Base-by-base conservation (phyloP, 352 stramenopile species). In the Phytophthora sp. region DNA sequence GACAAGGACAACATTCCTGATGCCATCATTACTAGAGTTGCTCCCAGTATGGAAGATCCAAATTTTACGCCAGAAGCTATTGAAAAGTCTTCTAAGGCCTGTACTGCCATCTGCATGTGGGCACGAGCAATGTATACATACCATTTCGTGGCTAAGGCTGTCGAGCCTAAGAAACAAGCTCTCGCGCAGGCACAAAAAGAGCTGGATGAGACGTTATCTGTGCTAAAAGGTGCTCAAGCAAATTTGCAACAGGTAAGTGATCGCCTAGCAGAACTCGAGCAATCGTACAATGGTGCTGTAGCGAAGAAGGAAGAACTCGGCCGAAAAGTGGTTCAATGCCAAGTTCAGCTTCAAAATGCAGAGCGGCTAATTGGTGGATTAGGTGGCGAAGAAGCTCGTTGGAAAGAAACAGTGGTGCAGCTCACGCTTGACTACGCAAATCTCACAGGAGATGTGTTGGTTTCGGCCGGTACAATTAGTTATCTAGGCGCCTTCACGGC, bases 1-100 rank as follows among this genome's bases (percentile, higher is more conserved):
- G 92, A 98, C 72, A 98, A 98, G 61, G 92, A 98, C 57, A 97
- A 98, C 57, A 98, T 98, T 32, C 87, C 89, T 0, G 89, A 97
- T 48, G 80, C 81, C 7, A 95, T 97, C 53, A 91, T 97, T 32
- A 51, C 72, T 8, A 95, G 93, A 54, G 83, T 94, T 2, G 53
- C 73, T 0, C 82, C 88, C 0, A 96, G 93, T 64, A 96, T 96
- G 76, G 84, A 95, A 45, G 89, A 97, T 54, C 87, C 87, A 1
- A 95, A 96, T 50, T 97, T 97, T 53, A 96, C 87, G 4, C 91
- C 92, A 0, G 88, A 96, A 24, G 77, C 82, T n/a, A 97, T 98
- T 52, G 88, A 97, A 23, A 97, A 96, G 46, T 95, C 92, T 3
- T 97, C 89, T 1, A 96, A 96, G 54, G 92, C 92, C 7, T 97